These are phyloP conservation scores for Globisporangium iwayamae DNA, from an alignment of 352 stramenopile species.

Conservation along the genomic window DNA sequence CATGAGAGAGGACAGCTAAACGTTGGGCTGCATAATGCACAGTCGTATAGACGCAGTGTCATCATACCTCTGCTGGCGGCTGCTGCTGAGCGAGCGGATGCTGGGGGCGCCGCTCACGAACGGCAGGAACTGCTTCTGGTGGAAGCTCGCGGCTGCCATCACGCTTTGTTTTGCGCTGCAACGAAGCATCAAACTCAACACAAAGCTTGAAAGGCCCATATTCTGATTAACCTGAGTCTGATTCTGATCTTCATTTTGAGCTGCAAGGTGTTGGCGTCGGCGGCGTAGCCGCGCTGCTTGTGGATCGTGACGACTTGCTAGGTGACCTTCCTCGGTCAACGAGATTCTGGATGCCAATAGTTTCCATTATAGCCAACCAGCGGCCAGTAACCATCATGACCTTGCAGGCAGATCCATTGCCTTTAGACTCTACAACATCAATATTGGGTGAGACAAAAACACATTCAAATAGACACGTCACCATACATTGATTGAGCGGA, in stretches of 20 bases:
- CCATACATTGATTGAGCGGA: background rate
- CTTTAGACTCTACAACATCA: too few relatives aligned
- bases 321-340: too few relatives aligned
- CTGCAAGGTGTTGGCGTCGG: too few relatives aligned
- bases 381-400: too few relatives aligned
- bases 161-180: background rate
- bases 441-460: too few relatives aligned
- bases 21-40: background rate
- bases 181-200: background rate
- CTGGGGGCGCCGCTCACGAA: constrained; percentile 50
- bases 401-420: too few relatives aligned
- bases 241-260: background rate
- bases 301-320: too few relatives aligned
- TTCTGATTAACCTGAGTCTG: background rate
- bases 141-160: constrained; percentile 29
- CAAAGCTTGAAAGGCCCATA: background rate
- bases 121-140: constrained; percentile 67
- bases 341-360: too few relatives aligned
- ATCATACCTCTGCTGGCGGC: constrained; percentile 30
- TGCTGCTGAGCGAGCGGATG: constrained; percentile 46
- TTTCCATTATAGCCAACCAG: too few relatives aligned
- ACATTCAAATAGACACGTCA: background rate
- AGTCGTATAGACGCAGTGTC: background rate
- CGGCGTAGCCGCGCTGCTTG: too few relatives aligned
- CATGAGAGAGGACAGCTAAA: background rate